Evolutionary conservation across 2,329 filamentous ascomycete species (phyloP).

Genomic region (Diaporthe amygdali): DNA sequence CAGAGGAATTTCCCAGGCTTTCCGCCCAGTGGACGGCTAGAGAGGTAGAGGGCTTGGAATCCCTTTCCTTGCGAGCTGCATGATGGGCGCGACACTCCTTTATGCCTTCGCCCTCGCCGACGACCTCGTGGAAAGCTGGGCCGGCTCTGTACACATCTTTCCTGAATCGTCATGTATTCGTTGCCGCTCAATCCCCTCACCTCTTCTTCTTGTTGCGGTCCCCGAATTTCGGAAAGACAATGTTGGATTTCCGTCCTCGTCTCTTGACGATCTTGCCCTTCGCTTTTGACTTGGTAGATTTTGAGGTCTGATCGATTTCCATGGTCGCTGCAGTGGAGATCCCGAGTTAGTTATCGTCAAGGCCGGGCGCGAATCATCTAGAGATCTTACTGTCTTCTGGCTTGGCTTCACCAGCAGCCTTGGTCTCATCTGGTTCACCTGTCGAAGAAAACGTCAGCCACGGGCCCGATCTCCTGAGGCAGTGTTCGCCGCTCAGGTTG

Average conservation of each 20-base stretch:
- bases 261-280: conserved; percentile 64
- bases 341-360: neutral
- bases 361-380: neutral
- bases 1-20: neutral
- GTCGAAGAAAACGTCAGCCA: neutral
- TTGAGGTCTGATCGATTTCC: conserved; percentile 57
- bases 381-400: conserved; percentile 36
- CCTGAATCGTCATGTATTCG: neutral
- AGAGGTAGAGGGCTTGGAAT: neutral
- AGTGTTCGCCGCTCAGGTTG: neutral
- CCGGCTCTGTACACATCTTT: neutral
- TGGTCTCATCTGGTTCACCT: conserved; percentile 33
- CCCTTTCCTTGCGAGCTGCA: neutral
- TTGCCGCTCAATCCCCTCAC: conserved; percentile 22
- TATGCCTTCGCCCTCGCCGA: neutral
- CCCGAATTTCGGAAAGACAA: conserved; percentile 65
- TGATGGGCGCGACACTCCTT: neutral
- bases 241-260: conserved; percentile 58
- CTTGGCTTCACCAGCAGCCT: conserved; percentile 33
- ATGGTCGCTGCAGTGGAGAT: conserved; percentile 47
- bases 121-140: neutral
- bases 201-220: conserved; percentile 55
- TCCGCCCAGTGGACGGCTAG: too few relatives aligned
- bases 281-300: conserved; percentile 43
- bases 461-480: neutral